Conservation (phyloP, 495 filamentous ascomycete species). For the Geopyxis carbonaria region DNA sequence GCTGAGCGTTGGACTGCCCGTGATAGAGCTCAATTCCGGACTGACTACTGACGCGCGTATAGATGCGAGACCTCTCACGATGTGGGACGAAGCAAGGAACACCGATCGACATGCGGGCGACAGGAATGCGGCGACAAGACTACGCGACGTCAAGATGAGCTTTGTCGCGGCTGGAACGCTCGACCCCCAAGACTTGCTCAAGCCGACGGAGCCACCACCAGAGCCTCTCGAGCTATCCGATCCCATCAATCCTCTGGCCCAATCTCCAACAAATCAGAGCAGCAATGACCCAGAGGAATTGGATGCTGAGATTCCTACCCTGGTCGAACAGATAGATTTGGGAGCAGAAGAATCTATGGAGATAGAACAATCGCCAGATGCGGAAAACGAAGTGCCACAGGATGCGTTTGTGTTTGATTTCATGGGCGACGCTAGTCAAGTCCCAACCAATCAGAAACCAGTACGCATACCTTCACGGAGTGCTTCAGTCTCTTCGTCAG, state of each 20-base stretch:
- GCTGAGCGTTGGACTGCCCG: neutral
- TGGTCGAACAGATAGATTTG: too few relatives aligned
- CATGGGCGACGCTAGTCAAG: constrained; percentile 7
- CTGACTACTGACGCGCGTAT: neutral
- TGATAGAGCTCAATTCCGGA: neutral
- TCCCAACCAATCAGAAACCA: constrained; percentile 1
- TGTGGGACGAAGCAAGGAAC: constrained; percentile 62
- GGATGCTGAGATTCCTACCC: too few relatives aligned
- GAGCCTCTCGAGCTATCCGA: too few relatives aligned
- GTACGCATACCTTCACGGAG: constrained; percentile 8
- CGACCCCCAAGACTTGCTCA: constrained; percentile 28
- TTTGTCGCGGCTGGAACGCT: constrained; percentile 60
- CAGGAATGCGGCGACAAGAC: constrained; percentile 25
- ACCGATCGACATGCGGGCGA: constrained; percentile 42
- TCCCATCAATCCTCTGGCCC: too few relatives aligned
- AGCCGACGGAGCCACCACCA: constrained; percentile 13
- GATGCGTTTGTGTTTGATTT: constrained; percentile 12
- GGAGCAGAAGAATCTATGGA: too few relatives aligned
- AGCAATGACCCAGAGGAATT: too few relatives aligned
- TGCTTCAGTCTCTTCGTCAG: constrained; percentile 8
- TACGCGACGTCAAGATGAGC: constrained; percentile 41
- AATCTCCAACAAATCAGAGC: too few relatives aligned
- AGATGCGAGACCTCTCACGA: constrained; percentile 30
- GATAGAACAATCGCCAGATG: constrained; percentile 2
- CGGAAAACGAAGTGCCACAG: neutral